Percentiles rank a stretch among this genome's conserved stretches.
Conservation (phyloP, 306 rosid genomes). For the Vigna nakashimae region DNA sequence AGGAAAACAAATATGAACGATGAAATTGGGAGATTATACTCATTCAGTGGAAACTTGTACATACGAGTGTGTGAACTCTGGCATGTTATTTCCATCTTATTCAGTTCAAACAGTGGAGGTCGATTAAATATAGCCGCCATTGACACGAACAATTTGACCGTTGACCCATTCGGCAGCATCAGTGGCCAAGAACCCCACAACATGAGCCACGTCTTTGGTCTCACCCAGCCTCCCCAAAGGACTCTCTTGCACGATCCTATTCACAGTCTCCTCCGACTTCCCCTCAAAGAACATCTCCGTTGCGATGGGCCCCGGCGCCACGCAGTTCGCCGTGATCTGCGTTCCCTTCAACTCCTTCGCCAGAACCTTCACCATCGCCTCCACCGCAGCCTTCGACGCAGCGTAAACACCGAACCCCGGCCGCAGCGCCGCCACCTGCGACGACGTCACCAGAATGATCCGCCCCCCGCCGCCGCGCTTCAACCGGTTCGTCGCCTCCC, state of each 20-base stretch:
- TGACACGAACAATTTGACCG: constrained; percentile 64
- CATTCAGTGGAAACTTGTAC: too few relatives aligned
- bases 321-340: constrained; percentile 60
- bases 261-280: constrained; percentile 51
- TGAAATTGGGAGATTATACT: too few relatives aligned
- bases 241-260: constrained; percentile 15
- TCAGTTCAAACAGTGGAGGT: too few relatives aligned
- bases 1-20: too few relatives aligned
- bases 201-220: constrained; percentile 50
- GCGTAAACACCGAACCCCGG: constrained; percentile 46
- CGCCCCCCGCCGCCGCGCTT: constrained; percentile 70
- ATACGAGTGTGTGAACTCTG: too few relatives aligned
- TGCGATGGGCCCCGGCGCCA: constrained; percentile 68
- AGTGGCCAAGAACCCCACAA: constrained; percentile 61
- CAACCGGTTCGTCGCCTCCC: constrained; percentile 59
- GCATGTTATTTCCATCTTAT: too few relatives aligned
- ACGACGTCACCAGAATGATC: constrained; percentile 53
- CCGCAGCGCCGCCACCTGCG: constrained; percentile 47
- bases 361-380: constrained; percentile 57
- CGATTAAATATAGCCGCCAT: constrained; percentile 53
- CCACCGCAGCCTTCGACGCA: constrained; percentile 74
- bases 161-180: constrained; percentile 63
- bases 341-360: constrained; percentile 71
- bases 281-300: constrained; percentile 57
- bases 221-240: constrained; percentile 56